phyloP scores from a whole-genome alignment of 1,139 yeast genomes.

The Citeromyces hawaiiensis region DNA sequence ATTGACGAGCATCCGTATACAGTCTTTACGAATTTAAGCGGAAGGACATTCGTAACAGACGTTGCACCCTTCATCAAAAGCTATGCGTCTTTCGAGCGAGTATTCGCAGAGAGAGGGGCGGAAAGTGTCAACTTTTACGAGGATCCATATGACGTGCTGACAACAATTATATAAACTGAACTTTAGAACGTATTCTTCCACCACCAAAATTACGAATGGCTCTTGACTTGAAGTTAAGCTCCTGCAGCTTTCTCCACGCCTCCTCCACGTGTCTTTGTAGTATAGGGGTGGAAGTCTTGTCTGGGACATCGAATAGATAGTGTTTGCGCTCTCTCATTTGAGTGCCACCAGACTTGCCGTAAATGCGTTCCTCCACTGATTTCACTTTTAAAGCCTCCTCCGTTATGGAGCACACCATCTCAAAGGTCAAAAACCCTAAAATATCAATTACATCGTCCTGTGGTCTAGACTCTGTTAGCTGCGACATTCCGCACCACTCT shows the following conservation, averaged over 20 bases:
- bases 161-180: conserved; percentile 8
- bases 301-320: conserved; percentile 83
- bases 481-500: conserved; percentile 91
- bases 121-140: not conserved
- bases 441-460: conserved; percentile 96
- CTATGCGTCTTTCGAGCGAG: conserved; percentile 9
- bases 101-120: not conserved
- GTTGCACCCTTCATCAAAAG: conserved; percentile 12
- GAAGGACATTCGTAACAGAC: conserved; percentile 7
- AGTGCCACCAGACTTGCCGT: conserved; percentile 18
- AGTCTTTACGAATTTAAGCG: conserved; percentile 9
- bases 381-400: conserved; percentile 84
- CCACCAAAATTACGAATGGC: conserved; percentile 71
- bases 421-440: conserved; percentile 88
- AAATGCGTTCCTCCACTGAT: conserved; percentile 39
- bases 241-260: conserved; percentile 80
- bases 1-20: conserved; percentile 10
- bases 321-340: conserved; percentile 23
- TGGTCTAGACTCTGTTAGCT: conserved; percentile 80
- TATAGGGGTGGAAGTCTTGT: conserved; percentile 73
- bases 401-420: conserved; percentile 87
- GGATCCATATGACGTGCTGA: not conserved
- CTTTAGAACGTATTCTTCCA: conserved; percentile 27
- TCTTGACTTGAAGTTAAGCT: conserved; percentile 41
- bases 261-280: conserved; percentile 78